Base-by-base conservation (phyloP, 2,329 filamentous ascomycete species). In the Boeremia exigua region DNA sequence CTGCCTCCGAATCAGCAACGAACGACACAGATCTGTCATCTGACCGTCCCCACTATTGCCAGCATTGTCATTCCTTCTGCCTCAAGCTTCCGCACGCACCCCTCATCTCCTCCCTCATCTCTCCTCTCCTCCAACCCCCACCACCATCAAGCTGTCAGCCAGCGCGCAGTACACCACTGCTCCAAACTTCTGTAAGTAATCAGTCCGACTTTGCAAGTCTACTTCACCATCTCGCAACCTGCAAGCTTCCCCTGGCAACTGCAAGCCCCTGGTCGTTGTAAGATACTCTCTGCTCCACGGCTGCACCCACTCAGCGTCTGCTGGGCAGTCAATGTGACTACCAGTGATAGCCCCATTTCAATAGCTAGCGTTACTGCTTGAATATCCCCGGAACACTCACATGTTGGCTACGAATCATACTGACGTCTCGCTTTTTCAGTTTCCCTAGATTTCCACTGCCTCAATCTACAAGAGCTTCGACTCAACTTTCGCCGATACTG, bases 1-100 rank as follows among this genome's bases (percentile, higher is more conserved):
- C 59, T 62, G 56, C 61, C 58, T 43, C 44, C 29, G 44, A 60
- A 40, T 49, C 56, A 48, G 47, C 64, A 48, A 60, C 53, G 32
- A 59, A 25, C 59, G 57, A 62, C 25, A 42, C 53, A 36, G 46
- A 27, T 51, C 39, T 54, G 47, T 58, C 63, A 66, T 48, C 52
- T 59, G 60, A 58, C 47, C 49, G 44, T 56, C 60, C 58, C 54
- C 54, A 43, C 48, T 57, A 58, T 32, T 36, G 44, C 54, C 56
- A 30, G 43, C 32, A 32, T 36, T 34, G 7, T 27, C 48, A 57
- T 48, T 34, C 47, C 46, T 42, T 42, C 58, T 46, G 48, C 36
- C 49, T 25, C 19, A n/a, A 12, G 4, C 19, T n/a, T 10, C 6
- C 7, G 19, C 19, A 23, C 19, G 19, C 28, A 17, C 37, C 38